A percentile compares a stretch with the other conserved stretches of the same genome.
These are phyloP conservation scores for Nitzschia sp. DNA, from an alignment of 108 stramenopile species.

Conservation along the genomic window DNA sequence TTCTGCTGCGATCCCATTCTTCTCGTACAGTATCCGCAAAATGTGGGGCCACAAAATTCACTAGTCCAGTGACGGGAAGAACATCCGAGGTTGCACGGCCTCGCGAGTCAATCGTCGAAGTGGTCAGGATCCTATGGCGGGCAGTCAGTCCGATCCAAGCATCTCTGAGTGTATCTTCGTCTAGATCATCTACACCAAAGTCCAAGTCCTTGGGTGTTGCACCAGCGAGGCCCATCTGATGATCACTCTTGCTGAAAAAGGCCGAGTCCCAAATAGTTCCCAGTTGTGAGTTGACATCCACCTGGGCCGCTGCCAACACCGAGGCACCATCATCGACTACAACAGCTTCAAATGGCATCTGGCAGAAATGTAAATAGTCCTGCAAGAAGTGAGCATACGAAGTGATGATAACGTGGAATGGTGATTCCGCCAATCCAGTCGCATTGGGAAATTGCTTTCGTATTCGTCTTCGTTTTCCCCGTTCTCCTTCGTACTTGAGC, in stretches of 20 bases:
- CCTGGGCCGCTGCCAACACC: conserved; percentile 73
- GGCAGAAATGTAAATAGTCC: conserved; percentile 83
- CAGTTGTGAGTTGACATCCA: conserved; percentile 65
- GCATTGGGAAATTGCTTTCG: conserved; percentile 70
- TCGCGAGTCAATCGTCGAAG: conserved; percentile 31
- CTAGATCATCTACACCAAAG: conserved; percentile 33
- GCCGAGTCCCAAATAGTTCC: conserved; percentile 67
- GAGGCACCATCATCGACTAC: conserved; percentile 80
- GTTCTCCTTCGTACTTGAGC: conserved; percentile 59
- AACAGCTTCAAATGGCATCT: conserved; percentile 74
- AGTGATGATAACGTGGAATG: conserved; percentile 78
- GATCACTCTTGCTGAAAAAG: conserved; percentile 67
- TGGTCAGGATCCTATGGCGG: conserved; percentile 77
- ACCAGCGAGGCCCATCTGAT: conserved; percentile 67
- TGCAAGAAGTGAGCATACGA: conserved; percentile 68
- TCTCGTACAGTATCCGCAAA: conserved; percentile 72
- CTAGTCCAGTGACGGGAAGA: conserved; percentile 58
- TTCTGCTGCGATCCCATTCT: conserved; percentile 83
- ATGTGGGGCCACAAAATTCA: conserved; percentile 73
- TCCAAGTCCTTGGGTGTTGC: conserved; percentile 52
- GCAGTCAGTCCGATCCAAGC: conserved; percentile 81
- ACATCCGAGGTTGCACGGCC: conserved; percentile 40
- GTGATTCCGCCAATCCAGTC: conserved; percentile 60
- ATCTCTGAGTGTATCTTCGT: conserved; percentile 45
- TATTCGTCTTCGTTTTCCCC: conserved; percentile 43